Base-by-base conservation (phyloP, 1,139 yeast species). In the Candida pseudoviswanathii region DNA sequence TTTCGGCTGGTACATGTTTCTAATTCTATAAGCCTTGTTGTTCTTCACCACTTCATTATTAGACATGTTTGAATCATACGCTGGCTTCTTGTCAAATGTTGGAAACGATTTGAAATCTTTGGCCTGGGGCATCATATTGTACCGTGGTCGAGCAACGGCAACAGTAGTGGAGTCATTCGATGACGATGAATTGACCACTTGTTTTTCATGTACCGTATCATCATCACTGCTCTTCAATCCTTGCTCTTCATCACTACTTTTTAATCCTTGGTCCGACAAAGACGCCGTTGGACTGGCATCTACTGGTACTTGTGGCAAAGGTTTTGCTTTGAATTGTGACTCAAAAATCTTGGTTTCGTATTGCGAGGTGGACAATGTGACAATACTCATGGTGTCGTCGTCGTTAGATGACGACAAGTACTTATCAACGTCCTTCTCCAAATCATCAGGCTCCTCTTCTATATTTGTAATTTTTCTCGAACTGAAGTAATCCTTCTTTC, bases 291-390 rank as follows among this genome's bases (percentile, higher is more conserved):
- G 41, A 25, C 48, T 39, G 10, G 42, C 21, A 32, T 25, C 32
- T 26, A 49, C 37, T 5, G 68, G 66, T 5, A 59, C 42, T 6
- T 45, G 38, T 5, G 78, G 77, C 39, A 72, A 60, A 2, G 74
- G 64, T 49, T 67, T 69, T 6, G 25, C 25, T 51, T 50, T 58
- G 60, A 82, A 81, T 58, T 82, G 86, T 1, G 78, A 71, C 49
- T 77, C 70, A 63, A 82, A 81, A 1, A 82, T 63, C 22, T 74
- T 74, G 50, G 81, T 81, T 54, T 82, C 85, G 53, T 80, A 82
- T 26, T 82, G 82, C 2, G 78, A 64, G 0, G 85, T 80, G 2
- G 84, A 74, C 1, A 77, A 63, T 0, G 86, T 80, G 0, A 65
- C 58, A 0, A 81, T 54, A 46, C 84, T 77, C 10, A 64, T 58